Evolutionary conservation across 768 basidiomycete species (phyloP).

Genomic region (Phlebiopsis flavidoalba): DNA sequence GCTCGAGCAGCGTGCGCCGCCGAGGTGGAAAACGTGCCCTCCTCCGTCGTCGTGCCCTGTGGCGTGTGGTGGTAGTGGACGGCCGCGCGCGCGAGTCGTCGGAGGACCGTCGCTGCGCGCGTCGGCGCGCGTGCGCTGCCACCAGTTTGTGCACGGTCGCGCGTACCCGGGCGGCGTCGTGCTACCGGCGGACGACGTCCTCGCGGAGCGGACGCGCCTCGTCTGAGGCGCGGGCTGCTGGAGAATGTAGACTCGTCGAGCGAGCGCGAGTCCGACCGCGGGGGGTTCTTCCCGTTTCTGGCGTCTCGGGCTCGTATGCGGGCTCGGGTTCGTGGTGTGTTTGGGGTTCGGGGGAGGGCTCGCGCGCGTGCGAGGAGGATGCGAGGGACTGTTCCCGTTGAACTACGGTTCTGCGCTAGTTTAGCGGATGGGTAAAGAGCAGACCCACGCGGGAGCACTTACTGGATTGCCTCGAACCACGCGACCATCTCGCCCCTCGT

Average conservation of each 20-base stretch:
- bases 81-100: neutral
- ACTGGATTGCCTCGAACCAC: conserved; percentile 11
- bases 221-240: neutral
- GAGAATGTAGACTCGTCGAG: conserved; percentile 1
- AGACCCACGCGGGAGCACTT: no score
- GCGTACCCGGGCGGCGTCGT: neutral
- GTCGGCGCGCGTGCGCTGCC: neutral
- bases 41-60: neutral
- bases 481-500: conserved; percentile 6
- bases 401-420: conserved; percentile 10
- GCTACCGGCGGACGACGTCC: neutral
- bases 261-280: neutral
- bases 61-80: neutral
- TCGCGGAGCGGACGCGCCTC: neutral
- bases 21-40: neutral
- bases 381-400: conserved; percentile 6
- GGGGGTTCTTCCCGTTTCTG: neutral
- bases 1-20: neutral
- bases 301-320: neutral
- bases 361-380: neutral
- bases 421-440: no score
- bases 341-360: neutral
- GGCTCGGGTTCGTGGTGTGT: neutral
- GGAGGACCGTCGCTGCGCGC: neutral
- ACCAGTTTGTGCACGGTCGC: neutral